Percentiles rank a stretch among this genome's conserved stretches.
These are phyloP conservation scores for Raffaelea arxii DNA, from an alignment of 2,329 filamentous ascomycete species.

Conservation along the genomic window DNA sequence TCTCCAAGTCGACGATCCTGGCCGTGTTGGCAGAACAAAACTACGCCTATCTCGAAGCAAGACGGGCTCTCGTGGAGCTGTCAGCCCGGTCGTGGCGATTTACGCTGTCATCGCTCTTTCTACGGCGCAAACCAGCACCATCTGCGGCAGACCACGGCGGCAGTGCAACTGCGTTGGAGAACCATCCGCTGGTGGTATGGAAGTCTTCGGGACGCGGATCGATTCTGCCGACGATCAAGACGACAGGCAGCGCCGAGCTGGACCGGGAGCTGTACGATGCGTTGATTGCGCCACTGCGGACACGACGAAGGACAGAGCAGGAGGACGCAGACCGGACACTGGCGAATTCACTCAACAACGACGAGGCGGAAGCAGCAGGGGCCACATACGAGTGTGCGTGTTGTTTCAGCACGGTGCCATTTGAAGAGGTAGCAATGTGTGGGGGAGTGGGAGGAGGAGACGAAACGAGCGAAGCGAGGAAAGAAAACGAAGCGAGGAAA, in stretches of 20 bases:
- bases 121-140: constrained; percentile 34
- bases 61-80: constrained; percentile 58
- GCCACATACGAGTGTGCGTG: constrained; percentile 64
- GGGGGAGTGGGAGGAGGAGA: constrained; percentile 34
- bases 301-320: constrained; percentile 29
- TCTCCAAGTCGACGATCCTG: constrained; percentile 64
- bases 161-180: constrained; percentile 36
- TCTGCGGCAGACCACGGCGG: constrained; percentile 20
- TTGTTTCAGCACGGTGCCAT: constrained; percentile 61
- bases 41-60: constrained; percentile 64
- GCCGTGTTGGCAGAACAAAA: constrained; percentile 75
- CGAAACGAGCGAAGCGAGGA: neutral
- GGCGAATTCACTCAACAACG: constrained; percentile 43
- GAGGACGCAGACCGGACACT: constrained; percentile 42
- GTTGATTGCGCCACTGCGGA: constrained; percentile 45
- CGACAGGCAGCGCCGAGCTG: constrained; percentile 56
- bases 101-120: constrained; percentile 60
- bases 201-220: constrained; percentile 44
- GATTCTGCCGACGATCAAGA: constrained; percentile 50
- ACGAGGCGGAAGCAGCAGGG: constrained; percentile 48
- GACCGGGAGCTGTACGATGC: constrained; percentile 51
- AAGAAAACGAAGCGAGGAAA: neutral
- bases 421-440: constrained; percentile 69
- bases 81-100: constrained; percentile 70
- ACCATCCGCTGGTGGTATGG: constrained; percentile 55